Conservation (phyloP, 2,329 filamentous ascomycete genomes). For the Zalaria obscura region DNA sequence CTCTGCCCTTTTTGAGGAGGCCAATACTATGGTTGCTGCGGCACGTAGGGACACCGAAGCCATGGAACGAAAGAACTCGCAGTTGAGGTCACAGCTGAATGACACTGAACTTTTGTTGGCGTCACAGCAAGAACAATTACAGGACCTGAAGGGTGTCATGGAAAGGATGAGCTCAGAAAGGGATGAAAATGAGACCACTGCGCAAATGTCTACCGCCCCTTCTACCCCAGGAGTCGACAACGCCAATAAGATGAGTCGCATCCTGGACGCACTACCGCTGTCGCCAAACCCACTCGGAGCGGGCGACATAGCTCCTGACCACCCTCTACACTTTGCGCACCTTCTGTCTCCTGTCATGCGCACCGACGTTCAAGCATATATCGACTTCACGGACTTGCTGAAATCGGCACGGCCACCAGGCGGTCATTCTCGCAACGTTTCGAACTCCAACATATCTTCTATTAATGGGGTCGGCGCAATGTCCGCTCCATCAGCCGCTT, state of each 20-base stretch:
- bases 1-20: constrained; percentile 89
- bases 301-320: constrained; percentile 44
- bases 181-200: constrained; percentile 52
- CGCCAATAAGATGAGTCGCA: constrained; percentile 41
- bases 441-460: constrained; percentile 33
- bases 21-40: constrained; percentile 91
- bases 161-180: constrained; percentile 65
- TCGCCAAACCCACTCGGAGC: constrained; percentile 33
- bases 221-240: constrained; percentile 59
- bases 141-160: constrained; percentile 84
- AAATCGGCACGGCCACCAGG: constrained; percentile 46
- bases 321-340: constrained; percentile 63
- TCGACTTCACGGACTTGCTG: constrained; percentile 71
- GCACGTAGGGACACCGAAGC: constrained; percentile 75
- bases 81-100: constrained; percentile 68
- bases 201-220: constrained; percentile 51
- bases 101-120: constrained; percentile 76
- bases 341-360: constrained; percentile 73
- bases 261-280: constrained; percentile 46
- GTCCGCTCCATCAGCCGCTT: constrained; percentile 6
- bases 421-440: constrained; percentile 53
- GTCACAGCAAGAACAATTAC: constrained; percentile 85
- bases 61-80: constrained; percentile 66
- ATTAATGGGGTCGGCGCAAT: constrained; percentile 17
- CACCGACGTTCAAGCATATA: constrained; percentile 65